Base-by-base conservation (phyloP, 805 yeast species). In the Kodamaea neixiangensis region DNA sequence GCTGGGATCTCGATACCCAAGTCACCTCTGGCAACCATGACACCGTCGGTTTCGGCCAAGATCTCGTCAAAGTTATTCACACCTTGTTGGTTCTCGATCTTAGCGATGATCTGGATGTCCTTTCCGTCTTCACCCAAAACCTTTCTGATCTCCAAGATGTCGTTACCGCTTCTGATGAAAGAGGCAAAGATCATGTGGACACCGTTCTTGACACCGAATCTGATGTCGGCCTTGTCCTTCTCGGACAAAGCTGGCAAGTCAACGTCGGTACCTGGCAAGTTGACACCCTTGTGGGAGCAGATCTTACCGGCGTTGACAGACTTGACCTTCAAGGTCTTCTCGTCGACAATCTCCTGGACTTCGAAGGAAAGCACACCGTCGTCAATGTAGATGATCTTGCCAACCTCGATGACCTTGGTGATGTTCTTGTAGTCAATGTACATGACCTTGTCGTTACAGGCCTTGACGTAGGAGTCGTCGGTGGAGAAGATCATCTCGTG, bases 11-110 rank as follows among this genome's bases (percentile, higher is more conserved):
- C 99, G 68, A 94, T 94, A 83, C 99, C 99, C 67, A 94, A 83
- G 76, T 94, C 99, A 82, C 99, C 99, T 79, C 99, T 87, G 67
- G 99, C 99, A 73, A 94, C 98, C 99, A 94, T 94, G 69, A 94
- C 97, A 81, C 98, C 99, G 72, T 94, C 99, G 57, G 99, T 94
- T 75, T 85, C 96, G 66, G 72, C 73, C 71, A 94, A 85, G 69
- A 94, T 94, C 57, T 89, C 97, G 75, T 94, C 99, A 71, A 94
- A 94, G 86, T 94, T 94, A 88, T 94, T 92, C 67, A 94, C 98
- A 83, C 99, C 99, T 79, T 94, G 99, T 80, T 93, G 98, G 82
- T 91, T 92, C 82, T 94, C 99, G 71, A 94, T 93, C 84, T 94
- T 94, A 72, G 90, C 87, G 65, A 94, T 92, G 78, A 94, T 91